Evolutionary conservation across 805 yeast genomes (phyloP).

Genomic region (Helenozyma rhizophorensis): DNA sequence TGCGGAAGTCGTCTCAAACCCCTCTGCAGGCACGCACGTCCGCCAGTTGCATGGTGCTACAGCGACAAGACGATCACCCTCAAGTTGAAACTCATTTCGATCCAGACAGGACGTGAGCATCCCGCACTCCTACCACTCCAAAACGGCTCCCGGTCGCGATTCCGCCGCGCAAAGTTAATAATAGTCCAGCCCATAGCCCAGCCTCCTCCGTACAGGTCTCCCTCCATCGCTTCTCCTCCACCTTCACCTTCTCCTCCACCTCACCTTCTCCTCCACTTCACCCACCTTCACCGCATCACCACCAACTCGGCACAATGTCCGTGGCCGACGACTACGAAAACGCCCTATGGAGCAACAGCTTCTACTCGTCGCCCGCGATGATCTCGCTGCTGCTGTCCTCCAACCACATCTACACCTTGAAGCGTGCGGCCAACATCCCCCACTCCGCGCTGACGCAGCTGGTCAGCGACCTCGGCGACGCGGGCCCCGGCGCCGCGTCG

Average conservation of each 20-base stretch:
- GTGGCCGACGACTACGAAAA: conserved; percentile 23
- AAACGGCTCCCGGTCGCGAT: too few relatives aligned
- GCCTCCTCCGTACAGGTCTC: too few relatives aligned
- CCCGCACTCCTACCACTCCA: too few relatives aligned
- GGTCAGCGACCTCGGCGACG: conserved; percentile 12
- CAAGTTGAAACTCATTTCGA: too few relatives aligned
- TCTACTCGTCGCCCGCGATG: conserved; percentile 27
- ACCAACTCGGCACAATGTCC: neutral
- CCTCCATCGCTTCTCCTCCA: conserved; percentile 1
- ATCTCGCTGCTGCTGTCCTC: conserved; percentile 15
- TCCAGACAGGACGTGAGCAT: too few relatives aligned
- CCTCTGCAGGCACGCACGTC: conserved; percentile 5
- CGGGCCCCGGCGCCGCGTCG: neutral
- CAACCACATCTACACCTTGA: conserved; percentile 23
- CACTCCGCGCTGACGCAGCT: conserved; percentile 24
- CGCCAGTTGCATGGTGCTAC: too few relatives aligned
- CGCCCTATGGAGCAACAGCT: conserved; percentile 28
- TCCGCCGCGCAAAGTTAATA: too few relatives aligned
- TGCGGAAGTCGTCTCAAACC: neutral
- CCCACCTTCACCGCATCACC: neutral
- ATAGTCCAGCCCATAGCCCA: too few relatives aligned
- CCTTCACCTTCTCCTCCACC: neutral
- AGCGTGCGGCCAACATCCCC: conserved; percentile 25
- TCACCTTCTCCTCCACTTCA: neutral
- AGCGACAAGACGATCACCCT: too few relatives aligned